These are phyloP conservation scores for Phytophthora tubulina DNA, from an alignment of 352 stramenopile genomes.

Conservation along the genomic window DNA sequence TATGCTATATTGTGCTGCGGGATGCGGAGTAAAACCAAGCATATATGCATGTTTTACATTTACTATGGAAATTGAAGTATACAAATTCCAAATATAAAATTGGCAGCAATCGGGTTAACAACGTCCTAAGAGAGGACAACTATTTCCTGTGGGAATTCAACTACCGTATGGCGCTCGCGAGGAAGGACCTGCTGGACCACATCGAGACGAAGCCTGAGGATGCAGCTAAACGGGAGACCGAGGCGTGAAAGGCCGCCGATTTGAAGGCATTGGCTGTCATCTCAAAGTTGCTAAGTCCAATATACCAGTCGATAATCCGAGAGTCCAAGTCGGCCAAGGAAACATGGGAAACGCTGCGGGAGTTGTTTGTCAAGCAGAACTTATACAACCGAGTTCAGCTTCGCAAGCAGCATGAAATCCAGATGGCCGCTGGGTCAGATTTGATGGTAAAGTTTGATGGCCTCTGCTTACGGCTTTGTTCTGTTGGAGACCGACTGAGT, in stretches of 20 bases:
- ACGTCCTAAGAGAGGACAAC: too few species aligned
- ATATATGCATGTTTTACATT: too few species aligned
- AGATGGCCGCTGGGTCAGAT: neutral
- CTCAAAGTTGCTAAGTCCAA: neutral
- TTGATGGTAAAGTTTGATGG: conserved; percentile 11
- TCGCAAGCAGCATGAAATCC: conserved; percentile 11
- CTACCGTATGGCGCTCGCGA: too few species aligned
- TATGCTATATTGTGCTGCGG: too few species aligned
- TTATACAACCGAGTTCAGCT: conserved; percentile 24
- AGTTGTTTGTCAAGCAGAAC: conserved; percentile 18
- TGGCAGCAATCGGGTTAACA: too few species aligned
- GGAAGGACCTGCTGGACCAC: too few species aligned
- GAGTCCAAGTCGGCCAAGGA: neutral
- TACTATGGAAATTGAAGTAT: too few species aligned
- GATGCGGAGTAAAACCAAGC: too few species aligned
- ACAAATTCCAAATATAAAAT: too few species aligned
- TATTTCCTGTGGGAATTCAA: too few species aligned
- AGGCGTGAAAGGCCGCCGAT: conserved; percentile 1
- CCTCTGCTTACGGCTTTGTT: conserved; percentile 4
- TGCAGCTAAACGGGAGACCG: too few species aligned
- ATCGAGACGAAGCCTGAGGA: too few species aligned
- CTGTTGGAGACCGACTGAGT: neutral
- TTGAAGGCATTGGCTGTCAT: neutral
- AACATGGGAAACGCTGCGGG: conserved; percentile 14
- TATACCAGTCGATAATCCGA: conserved; percentile 11